Evolutionary conservation across 257 asterid species (phyloP).

Genomic region (Eustoma russellianum): DNA sequence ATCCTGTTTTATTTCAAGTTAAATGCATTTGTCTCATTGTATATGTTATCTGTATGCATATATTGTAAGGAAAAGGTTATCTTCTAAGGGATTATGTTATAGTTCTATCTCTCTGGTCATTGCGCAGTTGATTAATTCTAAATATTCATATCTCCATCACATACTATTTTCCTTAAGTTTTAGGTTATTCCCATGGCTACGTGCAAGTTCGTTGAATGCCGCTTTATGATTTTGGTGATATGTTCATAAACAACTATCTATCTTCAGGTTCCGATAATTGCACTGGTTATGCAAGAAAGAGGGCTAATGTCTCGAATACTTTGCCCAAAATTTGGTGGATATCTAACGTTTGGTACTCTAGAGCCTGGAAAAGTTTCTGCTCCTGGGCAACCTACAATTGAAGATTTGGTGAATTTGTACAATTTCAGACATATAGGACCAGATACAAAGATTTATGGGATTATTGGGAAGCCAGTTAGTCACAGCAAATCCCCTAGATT

Average conservation of each 20-base stretch:
- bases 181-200: background rate
- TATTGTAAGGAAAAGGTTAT: no score
- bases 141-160: no score
- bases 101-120: no score
- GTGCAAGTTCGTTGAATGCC: background rate
- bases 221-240: background rate
- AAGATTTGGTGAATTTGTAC: constrained; percentile 66
- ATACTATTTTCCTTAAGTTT: no score
- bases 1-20: no score
- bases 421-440: constrained; percentile 68
- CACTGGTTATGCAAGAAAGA: constrained; percentile 98
- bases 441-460: constrained; percentile 80
- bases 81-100: no score
- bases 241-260: background rate
- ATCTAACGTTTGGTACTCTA: constrained; percentile 87
- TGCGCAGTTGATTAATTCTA: no score
- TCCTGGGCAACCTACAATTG: constrained; percentile 94
- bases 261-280: constrained; percentile 80
- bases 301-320: constrained; percentile 84
- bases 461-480: constrained; percentile 89
- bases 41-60: no score
- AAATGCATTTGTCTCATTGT: no score
- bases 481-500: constrained; percentile 96
- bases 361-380: constrained; percentile 87
- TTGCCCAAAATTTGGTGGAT: constrained; percentile 94